phyloP scores from a whole-genome alignment of 768 basidiomycete species.

The Pleurotus pulmonarius region DNA sequence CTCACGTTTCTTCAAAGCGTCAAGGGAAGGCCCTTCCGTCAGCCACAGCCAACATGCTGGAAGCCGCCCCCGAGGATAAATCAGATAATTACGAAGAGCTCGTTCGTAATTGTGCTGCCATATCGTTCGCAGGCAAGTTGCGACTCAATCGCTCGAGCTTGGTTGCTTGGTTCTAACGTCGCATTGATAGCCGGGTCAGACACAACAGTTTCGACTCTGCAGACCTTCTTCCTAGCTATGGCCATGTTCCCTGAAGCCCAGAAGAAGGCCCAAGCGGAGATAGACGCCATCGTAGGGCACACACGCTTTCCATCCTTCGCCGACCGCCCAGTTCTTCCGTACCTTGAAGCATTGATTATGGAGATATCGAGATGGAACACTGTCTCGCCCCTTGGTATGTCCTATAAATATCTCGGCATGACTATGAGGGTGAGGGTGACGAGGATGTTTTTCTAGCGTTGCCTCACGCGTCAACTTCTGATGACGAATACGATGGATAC shows the following conservation, averaged over 20 bases:
- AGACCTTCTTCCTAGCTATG: slow-evolving; percentile 26
- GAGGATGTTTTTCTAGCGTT: slow-evolving; percentile 16
- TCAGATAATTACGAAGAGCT: slow-evolving; percentile 14
- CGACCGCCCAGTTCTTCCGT: slow-evolving; percentile 23
- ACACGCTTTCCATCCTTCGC: slow-evolving; percentile 25
- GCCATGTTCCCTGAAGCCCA: slow-evolving; percentile 24
- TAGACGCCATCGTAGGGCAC: slow-evolving; percentile 24
- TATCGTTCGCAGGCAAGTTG: slow-evolving; percentile 19
- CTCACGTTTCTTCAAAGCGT: background rate
- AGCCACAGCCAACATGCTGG: slow-evolving; percentile 14
- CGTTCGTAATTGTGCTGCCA: slow-evolving; percentile 17
- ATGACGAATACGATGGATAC: slow-evolving; percentile 32
- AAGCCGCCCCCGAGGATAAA: slow-evolving; percentile 12
- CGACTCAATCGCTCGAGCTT: too few relatives aligned
- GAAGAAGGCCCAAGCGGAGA: slow-evolving; percentile 24
- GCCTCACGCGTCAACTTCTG: slow-evolving; percentile 23
- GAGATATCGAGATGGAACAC: slow-evolving; percentile 27
- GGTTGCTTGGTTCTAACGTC: too few relatives aligned
- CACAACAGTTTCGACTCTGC: slow-evolving; percentile 21
- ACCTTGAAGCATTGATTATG: slow-evolving; percentile 25
- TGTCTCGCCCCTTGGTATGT: slow-evolving; percentile 20
- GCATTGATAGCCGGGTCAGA: slow-evolving; percentile 21
- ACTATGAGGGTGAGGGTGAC: too few relatives aligned
- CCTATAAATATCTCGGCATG: background rate
- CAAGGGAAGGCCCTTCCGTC: slow-evolving; percentile 18